Evolutionary conservation across 140 eudicot genomes (phyloP), one percentile per base, ranked within the genome.

Genomic region (Cichorium intybus): DNA sequence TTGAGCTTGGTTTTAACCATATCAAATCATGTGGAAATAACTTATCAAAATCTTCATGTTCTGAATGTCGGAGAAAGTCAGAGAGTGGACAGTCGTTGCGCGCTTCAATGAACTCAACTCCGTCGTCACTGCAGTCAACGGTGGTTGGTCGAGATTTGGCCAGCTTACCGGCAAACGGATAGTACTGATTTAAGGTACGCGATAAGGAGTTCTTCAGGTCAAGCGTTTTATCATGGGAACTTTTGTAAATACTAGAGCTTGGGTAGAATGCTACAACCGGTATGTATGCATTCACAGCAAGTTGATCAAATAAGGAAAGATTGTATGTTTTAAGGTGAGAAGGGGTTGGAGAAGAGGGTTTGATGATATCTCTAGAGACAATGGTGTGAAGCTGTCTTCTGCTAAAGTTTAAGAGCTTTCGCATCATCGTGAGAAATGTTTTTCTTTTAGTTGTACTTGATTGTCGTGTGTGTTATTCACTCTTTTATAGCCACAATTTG

Each of bases 311-410:
- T n/a, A n/a, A n/a, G n/a, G n/a, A n/a, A n/a, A n/a, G n/a, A n/a
- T n/a, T n/a, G n/a, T n/a, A n/a, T n/a, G n/a, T n/a, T n/a, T n/a
- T n/a, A n/a, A n/a, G n/a, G n/a, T n/a, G n/a, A n/a, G n/a, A n/a
- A n/a, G n/a, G n/a, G n/a, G n/a, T n/a, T n/a, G n/a, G n/a, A n/a
- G n/a, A n/a, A n/a, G n/a, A n/a, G n/a, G n/a, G n/a, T n/a, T n/a
- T n/a, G n/a, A n/a, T n/a, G n/a, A n/a, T n/a, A n/a, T n/a, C n/a
- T n/a, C n/a, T n/a, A n/a, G n/a, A n/a, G n/a, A n/a, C n/a, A n/a
- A n/a, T 47, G 10, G 69, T 46, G 57, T 63, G 69, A 46, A 63
- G 69, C 11, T 62, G 56, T 17, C 69, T 62, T 45, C 18, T 24
- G 10, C 56, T 4, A 15, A 45, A n/a, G 45, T 18, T 46, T 16